These are phyloP conservation scores for Selenicereus undatus DNA, from an alignment of 148 eudicot genomes.

Conservation along the genomic window DNA sequence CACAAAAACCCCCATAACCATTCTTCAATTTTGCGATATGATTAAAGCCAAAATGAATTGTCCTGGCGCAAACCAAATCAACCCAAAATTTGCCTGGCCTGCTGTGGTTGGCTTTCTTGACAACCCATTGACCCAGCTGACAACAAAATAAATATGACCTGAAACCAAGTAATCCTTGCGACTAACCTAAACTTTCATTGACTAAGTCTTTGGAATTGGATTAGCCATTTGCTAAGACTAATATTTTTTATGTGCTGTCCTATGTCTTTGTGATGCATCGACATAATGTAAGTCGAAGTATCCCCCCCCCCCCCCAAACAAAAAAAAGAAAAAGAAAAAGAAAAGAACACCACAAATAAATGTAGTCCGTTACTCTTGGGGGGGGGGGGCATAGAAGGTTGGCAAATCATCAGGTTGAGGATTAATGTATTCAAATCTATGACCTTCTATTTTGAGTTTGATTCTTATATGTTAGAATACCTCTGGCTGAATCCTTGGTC, in stretches of 20 bases:
- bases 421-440: not conserved
- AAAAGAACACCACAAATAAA: not conserved
- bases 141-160: not conserved
- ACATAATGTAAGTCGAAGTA: too few species aligned
- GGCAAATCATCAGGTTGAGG: too few species aligned
- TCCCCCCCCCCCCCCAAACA: too few species aligned
- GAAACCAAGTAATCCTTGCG: not conserved
- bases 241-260: too few species aligned
- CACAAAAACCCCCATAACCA: not conserved
- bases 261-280: too few species aligned
- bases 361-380: not conserved
- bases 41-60: not conserved
- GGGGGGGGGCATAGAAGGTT: too few species aligned
- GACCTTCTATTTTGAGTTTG: not conserved
- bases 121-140: not conserved
- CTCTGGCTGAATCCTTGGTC: not conserved
- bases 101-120: not conserved
- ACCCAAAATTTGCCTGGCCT: not conserved
- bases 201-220: not conserved
- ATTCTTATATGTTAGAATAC: not conserved
- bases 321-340: too few species aligned
- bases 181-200: not conserved
- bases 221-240: not conserved
- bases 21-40: not conserved
- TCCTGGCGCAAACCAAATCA: not conserved